Base-by-base conservation (phyloP, 768 basidiomycete species). In the Trametes meyenii region DNA sequence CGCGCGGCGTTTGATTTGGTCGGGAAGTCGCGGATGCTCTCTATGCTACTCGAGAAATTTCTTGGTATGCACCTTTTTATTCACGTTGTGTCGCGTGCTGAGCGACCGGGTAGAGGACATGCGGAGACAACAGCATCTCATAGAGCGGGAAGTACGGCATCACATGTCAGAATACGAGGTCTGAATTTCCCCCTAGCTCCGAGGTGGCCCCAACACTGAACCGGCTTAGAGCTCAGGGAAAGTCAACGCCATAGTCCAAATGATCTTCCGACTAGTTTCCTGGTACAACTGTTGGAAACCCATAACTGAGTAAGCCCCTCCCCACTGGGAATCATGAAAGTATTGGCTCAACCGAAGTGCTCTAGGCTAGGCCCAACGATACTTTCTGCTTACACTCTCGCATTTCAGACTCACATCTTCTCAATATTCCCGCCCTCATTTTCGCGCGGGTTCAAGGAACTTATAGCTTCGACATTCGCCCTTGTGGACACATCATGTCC, bases 201-300 rank as follows among this genome's bases (percentile, higher is more conserved):
- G 5, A 17, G 1, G 2, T 24, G 21, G 2, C 19, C 26, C 4
- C 36, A 13, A 8, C 11, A 17, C n/a, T 48, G 57, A 13, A 35
- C 42, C 5, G n/a, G 38, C 19, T 16, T 63, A 89, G 86, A 70
- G 72, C 42, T 76, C 77, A 24, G 70, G 75, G 19, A 80, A 85
- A 58, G 75, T 83, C 1, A 74, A 79, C 26, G 70, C 82, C 23
- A 78, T 93, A 8, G 76, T 77, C 13, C 73, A 75, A 24, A 80
- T 93, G 21, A 76, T 92, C 0, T 78, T 79, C 53, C 79, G 86
- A 38, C 72, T 93, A 4, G 74, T 85, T 17, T 81, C 86, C 23
- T 93, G 92, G 92, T 89, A 86, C 69, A 79, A 79, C 54, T 81
- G 83, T n/a, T 94, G 92, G 92, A 78, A 79, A 21, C 89, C 89